phyloP scores from a whole-genome alignment of 768 basidiomycete genomes.

The Rhizopogon salebrosus region DNA sequence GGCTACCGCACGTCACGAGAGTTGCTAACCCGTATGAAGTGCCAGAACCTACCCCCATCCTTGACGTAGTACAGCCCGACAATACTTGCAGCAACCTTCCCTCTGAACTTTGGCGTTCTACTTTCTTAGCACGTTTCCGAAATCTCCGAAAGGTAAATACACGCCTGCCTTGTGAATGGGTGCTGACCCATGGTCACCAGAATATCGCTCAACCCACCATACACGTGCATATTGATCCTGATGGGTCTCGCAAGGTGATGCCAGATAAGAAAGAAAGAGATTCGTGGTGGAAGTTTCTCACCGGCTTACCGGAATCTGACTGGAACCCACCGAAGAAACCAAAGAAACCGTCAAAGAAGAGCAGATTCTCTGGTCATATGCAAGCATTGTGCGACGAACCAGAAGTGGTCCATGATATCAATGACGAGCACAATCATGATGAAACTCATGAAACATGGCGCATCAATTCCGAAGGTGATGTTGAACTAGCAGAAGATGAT shows the following conservation, averaged over 20 bases:
- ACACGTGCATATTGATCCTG: slow-evolving; percentile 11
- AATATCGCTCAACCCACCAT: slow-evolving; percentile 63
- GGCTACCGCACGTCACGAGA: slow-evolving; percentile 59
- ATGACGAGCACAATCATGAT: neutral
- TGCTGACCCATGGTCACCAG: slow-evolving; percentile 31
- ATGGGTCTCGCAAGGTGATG: slow-evolving; percentile 33
- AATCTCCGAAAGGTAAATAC: slow-evolving; percentile 53
- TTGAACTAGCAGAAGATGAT: slow-evolving; percentile 31
- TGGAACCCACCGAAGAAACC: slow-evolving; percentile 54
- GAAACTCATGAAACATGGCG: slow-evolving; percentile 23
- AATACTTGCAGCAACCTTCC: slow-evolving; percentile 38
- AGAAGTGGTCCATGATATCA: slow-evolving; percentile 1
- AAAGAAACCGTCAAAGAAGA: slow-evolving; percentile 15
- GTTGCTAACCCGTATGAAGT: slow-evolving; percentile 65
- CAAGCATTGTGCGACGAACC: slow-evolving; percentile 32
- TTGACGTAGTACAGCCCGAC: slow-evolving; percentile 16
- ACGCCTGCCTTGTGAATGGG: neutral
- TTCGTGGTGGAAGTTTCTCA: slow-evolving; percentile 74
- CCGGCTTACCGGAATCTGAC: slow-evolving; percentile 60
- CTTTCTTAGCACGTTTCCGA: slow-evolving; percentile 53
- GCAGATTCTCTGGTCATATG: slow-evolving; percentile 19
- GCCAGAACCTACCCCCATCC: slow-evolving; percentile 13
- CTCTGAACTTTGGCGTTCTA: slow-evolving; percentile 58
- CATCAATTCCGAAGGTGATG: slow-evolving; percentile 39
- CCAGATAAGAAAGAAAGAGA: slow-evolving; percentile 73